Evolutionary conservation across 116 monocot species (phyloP).

Genomic region (Iris pallida): DNA sequence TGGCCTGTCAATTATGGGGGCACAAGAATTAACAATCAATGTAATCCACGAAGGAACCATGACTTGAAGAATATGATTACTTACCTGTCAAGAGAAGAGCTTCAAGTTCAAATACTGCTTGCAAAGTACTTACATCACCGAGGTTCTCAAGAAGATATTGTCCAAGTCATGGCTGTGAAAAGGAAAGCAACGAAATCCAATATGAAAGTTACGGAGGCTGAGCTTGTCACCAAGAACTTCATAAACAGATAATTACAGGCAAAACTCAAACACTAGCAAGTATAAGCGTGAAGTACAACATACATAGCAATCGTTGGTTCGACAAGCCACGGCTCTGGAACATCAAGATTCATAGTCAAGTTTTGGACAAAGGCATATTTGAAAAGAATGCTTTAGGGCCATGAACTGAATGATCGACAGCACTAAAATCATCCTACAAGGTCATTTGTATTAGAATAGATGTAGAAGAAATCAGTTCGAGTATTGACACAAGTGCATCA

Average conservation of each 20-base stretch:
- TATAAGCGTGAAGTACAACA: slow-evolving; percentile 11
- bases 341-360: slow-evolving; percentile 97
- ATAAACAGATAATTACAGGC: too few relatives aligned
- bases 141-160: slow-evolving; percentile 95
- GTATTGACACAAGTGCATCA: not conserved
- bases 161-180: slow-evolving; percentile 83
- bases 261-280: too few relatives aligned
- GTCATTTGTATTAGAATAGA: slow-evolving; percentile 9
- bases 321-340: slow-evolving; percentile 95
- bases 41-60: not conserved
- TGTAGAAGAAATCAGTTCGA: not conserved
- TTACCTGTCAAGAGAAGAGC: slow-evolving; percentile 87
- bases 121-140: slow-evolving; percentile 69
- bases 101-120: slow-evolving; percentile 98
- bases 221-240: too few relatives aligned
- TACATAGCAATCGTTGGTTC: slow-evolving; percentile 78
- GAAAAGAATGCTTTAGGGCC: slow-evolving; percentile 85
- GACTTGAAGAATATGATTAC: not conserved
- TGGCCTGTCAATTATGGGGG: slow-evolving; percentile 43
- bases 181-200: not conserved
- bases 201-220: too few relatives aligned
- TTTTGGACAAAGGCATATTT: slow-evolving; percentile 85
- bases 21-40: slow-evolving; percentile 2
- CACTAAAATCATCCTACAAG: slow-evolving; percentile 77
- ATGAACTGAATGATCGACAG: slow-evolving; percentile 50